Evolutionary conservation across 2,329 filamentous ascomycete genomes (phyloP).

Genomic region (Macrophomina pseudophaseolina): DNA sequence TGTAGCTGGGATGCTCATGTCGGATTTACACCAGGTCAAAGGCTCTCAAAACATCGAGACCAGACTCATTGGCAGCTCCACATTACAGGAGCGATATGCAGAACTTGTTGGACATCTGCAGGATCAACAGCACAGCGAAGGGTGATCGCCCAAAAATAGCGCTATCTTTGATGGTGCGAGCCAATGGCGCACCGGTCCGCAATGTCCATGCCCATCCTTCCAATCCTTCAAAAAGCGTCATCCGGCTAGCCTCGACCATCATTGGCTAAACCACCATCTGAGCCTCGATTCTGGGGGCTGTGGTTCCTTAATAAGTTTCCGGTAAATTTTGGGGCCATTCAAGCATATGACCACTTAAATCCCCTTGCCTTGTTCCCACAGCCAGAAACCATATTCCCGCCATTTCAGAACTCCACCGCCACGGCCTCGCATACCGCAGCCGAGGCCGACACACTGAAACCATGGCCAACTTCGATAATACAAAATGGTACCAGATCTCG

Average conservation of each 20-base stretch:
- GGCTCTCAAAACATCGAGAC: too few relatives aligned
- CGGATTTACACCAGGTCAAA: too few relatives aligned
- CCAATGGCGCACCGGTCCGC: background rate
- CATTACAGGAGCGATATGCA: too few relatives aligned
- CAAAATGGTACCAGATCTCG: constrained; percentile 27
- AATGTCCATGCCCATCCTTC: background rate
- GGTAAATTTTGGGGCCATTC: background rate
- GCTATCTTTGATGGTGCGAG: too few relatives aligned
- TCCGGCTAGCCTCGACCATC: background rate
- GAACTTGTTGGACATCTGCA: too few relatives aligned
- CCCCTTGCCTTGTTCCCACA: too few relatives aligned
- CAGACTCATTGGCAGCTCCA: too few relatives aligned
- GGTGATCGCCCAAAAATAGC: background rate
- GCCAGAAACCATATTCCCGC: too few relatives aligned
- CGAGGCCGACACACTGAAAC: background rate
- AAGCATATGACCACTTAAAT: background rate
- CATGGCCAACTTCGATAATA: constrained; percentile 17
- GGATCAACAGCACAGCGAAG: too few relatives aligned
- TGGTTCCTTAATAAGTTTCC: background rate
- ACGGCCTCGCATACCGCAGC: too few relatives aligned
- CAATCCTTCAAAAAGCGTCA: background rate
- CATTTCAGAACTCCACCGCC: background rate
- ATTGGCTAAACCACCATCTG: background rate
- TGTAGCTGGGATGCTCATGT: too few relatives aligned
- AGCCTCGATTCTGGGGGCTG: background rate